Evolutionary conservation across 331 rosid genomes (phyloP).

Genomic region (Telfairia occidentalis): DNA sequence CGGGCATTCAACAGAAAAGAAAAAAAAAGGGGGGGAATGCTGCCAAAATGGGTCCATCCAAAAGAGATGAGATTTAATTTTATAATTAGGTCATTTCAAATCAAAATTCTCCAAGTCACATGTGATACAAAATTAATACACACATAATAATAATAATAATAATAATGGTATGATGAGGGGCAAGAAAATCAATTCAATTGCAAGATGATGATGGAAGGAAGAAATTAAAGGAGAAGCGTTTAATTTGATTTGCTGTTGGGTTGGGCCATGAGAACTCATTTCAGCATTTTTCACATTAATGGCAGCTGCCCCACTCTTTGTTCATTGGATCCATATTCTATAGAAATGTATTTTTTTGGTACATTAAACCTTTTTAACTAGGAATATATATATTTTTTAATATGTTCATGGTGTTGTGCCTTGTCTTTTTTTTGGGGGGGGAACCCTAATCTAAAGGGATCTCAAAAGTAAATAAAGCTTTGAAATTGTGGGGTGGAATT

Average conservation of each 20-base stretch:
- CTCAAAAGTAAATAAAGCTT: too few relatives aligned
- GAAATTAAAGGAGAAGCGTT: background rate
- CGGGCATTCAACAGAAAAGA: background rate
- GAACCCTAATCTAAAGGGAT: too few relatives aligned
- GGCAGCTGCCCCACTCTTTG: background rate
- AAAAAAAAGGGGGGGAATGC: background rate
- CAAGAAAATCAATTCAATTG: background rate
- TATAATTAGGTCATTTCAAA: background rate
- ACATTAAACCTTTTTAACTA: too few relatives aligned
- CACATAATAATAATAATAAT: too few relatives aligned
- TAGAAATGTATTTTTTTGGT: too few relatives aligned
- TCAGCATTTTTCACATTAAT: background rate
- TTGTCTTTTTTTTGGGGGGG: too few relatives aligned
- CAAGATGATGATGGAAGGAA: background rate
- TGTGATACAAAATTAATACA: background rate
- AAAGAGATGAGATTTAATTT: slow-evolving; percentile 1
- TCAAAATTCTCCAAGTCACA: slow-evolving; percentile 7
- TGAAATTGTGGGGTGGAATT: background rate
- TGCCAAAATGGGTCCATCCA: slow-evolving; percentile 6
- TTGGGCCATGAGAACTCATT: too few relatives aligned
- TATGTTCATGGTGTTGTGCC: too few relatives aligned
- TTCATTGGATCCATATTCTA: slow-evolving; percentile 4
- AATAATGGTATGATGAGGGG: too few relatives aligned
- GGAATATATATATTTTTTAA: too few relatives aligned
- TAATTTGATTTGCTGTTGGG: background rate